Evolutionary conservation across 495 filamentous ascomycete species (phyloP), one percentile per base, ranked within the genome.

Genomic region (Podospora bellae-mahoneyi): DNA sequence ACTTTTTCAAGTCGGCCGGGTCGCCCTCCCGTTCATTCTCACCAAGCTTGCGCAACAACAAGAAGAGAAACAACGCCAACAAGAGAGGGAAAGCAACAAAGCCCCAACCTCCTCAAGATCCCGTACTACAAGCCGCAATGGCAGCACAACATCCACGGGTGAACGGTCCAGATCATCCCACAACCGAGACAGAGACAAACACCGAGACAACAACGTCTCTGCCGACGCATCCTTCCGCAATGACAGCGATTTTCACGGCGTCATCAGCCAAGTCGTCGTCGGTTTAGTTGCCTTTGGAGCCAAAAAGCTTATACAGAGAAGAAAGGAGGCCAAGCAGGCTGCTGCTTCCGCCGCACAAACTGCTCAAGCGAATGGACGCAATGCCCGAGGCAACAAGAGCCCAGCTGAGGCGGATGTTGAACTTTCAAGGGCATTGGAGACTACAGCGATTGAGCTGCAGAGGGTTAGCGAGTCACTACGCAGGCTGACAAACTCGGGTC

Each of bases 181-280:
- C 55, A 57, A 57, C 67, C 16, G 23, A 19, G 32, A 59, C n/a
- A 15, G 57, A 28, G n/a, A 65, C 53, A 18, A 44, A 13, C 9
- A 3, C 9, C 39, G 39, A 16, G 9, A 48, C 39, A 48, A 16
- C 39, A 10, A 48, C 7, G 39, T 13, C 2, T 10, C 39, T 3
- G 9, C 1, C 39, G 39, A 48, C 39, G 13, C 39, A 48, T 0
- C 56, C 28, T 27, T 34, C 7, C 64, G 57, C 53, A 57, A 69
- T 39, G 66, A 66, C 66, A 65, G 66, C 57, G 71, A 77, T 58
- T 59, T 75, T 28, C 73, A 77, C 66, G 26, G 66, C 5, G 64
- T 74, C 26, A 58, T 75, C 26, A 71, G 69, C 28, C 75, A 77
- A 59, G 66, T 77, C 13, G 75, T 68, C 5, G 71, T 75, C 20